phyloP scores from a whole-genome alignment of 306 rosid species.

The Biancaea sappan region DNA sequence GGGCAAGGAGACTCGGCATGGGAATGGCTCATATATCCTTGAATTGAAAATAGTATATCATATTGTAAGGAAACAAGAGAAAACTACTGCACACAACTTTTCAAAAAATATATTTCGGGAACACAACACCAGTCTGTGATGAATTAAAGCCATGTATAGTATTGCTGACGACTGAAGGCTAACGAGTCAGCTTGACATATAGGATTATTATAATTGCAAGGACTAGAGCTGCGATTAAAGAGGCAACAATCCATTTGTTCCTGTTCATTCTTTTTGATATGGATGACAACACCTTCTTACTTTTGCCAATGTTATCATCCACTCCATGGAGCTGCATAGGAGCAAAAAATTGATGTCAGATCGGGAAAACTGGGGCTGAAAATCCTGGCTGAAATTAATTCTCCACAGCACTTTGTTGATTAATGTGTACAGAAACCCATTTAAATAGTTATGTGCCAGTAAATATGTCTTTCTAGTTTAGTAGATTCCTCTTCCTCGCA shows the following conservation, averaged over 20 bases:
- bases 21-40: background rate
- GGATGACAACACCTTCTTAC: constrained; percentile 57
- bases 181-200: constrained; percentile 47
- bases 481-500: background rate
- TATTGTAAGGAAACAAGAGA: constrained; percentile 2
- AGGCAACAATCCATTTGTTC: constrained; percentile 62
- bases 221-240: constrained; percentile 47
- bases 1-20: background rate
- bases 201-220: constrained; percentile 54
- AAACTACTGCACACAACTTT: constrained; percentile 3
- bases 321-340: constrained; percentile 51
- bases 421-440: background rate
- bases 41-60: constrained; percentile 3
- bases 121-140: constrained; percentile 5
- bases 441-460: constrained; percentile 1
- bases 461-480: constrained; percentile 1
- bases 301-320: constrained; percentile 58
- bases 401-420: background rate
- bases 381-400: constrained; percentile 14
- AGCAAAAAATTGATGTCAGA: background rate
- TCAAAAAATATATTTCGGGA: constrained; percentile 20
- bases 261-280: constrained; percentile 68
- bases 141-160: constrained; percentile 15
- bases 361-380: constrained; percentile 16
- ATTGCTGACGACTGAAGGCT: constrained; percentile 12